Evolutionary conservation across 2,329 filamentous ascomycete genomes (phyloP), one percentile per base, ranked within the genome.

Genomic region (Phaeosphaeriaceae sp.): DNA sequence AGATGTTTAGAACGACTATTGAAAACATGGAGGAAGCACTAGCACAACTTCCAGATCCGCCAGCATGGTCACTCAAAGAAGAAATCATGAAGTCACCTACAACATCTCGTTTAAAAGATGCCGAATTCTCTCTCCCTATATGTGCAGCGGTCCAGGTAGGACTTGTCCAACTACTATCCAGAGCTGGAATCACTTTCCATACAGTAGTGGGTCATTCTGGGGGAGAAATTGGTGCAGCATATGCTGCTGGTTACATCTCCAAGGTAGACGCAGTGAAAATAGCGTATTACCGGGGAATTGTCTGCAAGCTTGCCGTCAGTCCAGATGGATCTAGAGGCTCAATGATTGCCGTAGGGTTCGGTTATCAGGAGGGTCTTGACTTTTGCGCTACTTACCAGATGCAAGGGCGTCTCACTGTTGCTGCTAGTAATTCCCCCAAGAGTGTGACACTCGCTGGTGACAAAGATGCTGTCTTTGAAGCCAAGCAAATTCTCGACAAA

Each of bases 161-260:
- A 0, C 48, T 76, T 0, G 57, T 61, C 9, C 61, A 70, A 1
- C 43, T 77, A 0, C 57, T 76, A 0, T 9, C 48, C 3, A 45
- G 47, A 0, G 58, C 61, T 13, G 69, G 68, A 0, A 36, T 74
- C 4, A 29, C 17, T 0, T 67, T 74, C 0, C 18, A 57, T 7
- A 70, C 70, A 0, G 64, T 76, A 1, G 68, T 77, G 7, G 76
- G 76, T 1, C 76, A 78, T 45, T 75, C 72, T 0, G 68, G 74
- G 5, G 75, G 75, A 5, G 75, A 77, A 43, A 74, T 76, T 9
- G 74, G 68, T 0, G 74, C 74, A 1, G 62, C 71, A 2, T 75
- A 76, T 28, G 66, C 62, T 4, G 62, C 64, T 7, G 72, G 70
- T 3, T 55, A 43, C 26, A 5, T 57, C 1, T 63, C 54, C 3